Conservation (phyloP, 2,329 filamentous ascomycete genomes). For the Zymoseptoria brevis region DNA sequence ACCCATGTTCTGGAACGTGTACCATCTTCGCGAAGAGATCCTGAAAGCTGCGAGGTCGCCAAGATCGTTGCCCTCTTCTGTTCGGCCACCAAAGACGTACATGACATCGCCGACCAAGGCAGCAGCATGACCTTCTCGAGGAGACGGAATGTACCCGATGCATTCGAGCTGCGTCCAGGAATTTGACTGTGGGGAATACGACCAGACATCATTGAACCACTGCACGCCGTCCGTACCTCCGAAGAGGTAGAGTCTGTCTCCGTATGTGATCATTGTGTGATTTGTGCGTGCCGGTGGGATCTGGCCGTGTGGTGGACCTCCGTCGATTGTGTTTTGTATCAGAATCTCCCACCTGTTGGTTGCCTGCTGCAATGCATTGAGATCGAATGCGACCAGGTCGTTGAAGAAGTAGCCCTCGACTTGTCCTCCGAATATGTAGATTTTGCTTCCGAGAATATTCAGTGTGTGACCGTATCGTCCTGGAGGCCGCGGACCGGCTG, state of each 20-base stretch:
- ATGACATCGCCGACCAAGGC: constrained; percentile 94
- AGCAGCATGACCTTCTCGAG: constrained; percentile 89
- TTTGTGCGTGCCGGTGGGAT: constrained; percentile 88
- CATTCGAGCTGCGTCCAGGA: constrained; percentile 85
- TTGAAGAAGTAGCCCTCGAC: constrained; percentile 99
- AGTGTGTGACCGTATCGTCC: constrained; percentile 93
- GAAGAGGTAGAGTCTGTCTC: constrained; percentile 94
- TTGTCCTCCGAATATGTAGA: constrained; percentile 95
- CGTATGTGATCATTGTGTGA: constrained; percentile 83
- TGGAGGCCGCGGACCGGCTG: constrained; percentile 73
- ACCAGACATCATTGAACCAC: constrained; percentile 99
- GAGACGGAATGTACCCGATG: constrained; percentile 92
- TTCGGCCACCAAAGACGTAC: constrained; percentile 97
- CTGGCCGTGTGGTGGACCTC: constrained; percentile 52
- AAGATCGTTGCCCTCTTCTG: constrained; percentile 83
- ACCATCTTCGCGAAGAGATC: constrained; percentile 82
- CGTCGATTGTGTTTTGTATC: constrained; percentile 63
- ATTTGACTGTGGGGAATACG: constrained; percentile 77
- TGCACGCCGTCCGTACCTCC: constrained; percentile 90
- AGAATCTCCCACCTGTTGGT: constrained; percentile 92
- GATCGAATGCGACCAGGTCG: constrained; percentile 86
- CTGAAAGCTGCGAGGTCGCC: constrained; percentile 85
- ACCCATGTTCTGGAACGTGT: constrained; percentile 99
- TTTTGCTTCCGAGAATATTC: constrained; percentile 93
- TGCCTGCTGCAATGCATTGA: constrained; percentile 87